These are phyloP conservation scores for Verbascum thapsus DNA, from an alignment of 257 asterid genomes.

Conservation along the genomic window DNA sequence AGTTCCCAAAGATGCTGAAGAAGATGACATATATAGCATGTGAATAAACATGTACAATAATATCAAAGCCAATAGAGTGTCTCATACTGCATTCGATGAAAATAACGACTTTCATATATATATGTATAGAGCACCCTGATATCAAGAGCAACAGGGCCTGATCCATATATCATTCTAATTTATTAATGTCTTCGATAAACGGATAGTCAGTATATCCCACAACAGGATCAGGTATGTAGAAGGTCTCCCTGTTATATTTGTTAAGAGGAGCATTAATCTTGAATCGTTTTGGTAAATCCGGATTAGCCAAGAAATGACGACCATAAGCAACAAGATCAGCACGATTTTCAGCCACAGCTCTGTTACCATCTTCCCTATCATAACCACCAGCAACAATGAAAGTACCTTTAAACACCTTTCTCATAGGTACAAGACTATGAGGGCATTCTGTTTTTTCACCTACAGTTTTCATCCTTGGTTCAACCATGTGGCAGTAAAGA, in stretches of 20 bases:
- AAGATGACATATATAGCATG: too few species aligned
- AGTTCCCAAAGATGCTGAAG: too few species aligned
- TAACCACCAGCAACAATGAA: conserved; percentile 71
- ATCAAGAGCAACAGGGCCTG: too few species aligned
- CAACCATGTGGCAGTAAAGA: conserved; percentile 70
- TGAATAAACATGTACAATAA: too few species aligned
- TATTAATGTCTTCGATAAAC: too few species aligned
- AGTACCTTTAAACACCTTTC: conserved; percentile 62
- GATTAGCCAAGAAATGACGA: conserved; percentile 66
- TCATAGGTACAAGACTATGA: conserved; percentile 52
- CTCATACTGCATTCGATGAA: too few species aligned
- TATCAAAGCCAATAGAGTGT: too few species aligned
- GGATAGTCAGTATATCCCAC: conserved; percentile 79
- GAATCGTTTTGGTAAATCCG: conserved; percentile 63
- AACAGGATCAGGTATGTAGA: conserved; percentile 56
- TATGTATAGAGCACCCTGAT: too few species aligned
- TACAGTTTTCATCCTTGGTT: conserved; percentile 53
- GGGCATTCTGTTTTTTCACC: conserved; percentile 35
- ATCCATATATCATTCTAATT: too few species aligned
- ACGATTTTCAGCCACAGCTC: conserved; percentile 51
- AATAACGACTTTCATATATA: too few species aligned
- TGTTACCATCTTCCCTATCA: conserved; percentile 59
- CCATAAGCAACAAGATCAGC: conserved; percentile 72
- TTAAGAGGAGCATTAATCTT: conserved; percentile 62
- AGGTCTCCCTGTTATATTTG: conserved; percentile 53